Evolutionary conservation across 1,284 basidiomycete species (phyloP), one percentile per base, ranked within the genome.

Genomic region (Sanghuangporus weigelae): DNA sequence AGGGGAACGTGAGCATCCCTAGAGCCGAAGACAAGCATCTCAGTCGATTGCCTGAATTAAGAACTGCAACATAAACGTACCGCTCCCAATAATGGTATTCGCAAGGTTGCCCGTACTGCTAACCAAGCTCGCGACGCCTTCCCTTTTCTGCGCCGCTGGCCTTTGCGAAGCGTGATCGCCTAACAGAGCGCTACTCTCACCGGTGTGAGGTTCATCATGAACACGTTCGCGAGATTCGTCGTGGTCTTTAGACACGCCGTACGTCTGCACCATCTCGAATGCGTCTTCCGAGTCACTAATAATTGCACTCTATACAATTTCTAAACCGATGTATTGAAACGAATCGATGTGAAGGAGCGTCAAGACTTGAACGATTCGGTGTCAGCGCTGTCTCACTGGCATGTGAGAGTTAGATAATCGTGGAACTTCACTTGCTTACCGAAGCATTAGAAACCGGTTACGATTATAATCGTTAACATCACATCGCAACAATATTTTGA

Each of bases 41-140:
- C 35, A 19, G 67, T 46, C 59, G 35, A 66, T 48, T 68, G 14
- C 65, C 26, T 26, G 59, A 48, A 36, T 63, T n/a, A 40, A 63
- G 31, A 3, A 57, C 7, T 31, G 57, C 38, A 51, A n/a, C 14
- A 19, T 39, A 50, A 8, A 84, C 81, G 72, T 75, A 85, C 93
- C 93, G 63, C 90, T 93, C 14, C 93, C 93, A 70, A 95, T 90
- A 69, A 95, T 93, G 0, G 93, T 96, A 71, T 96, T 93, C 53
- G 86, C 79, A 60, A 95, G 77, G 71, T 95, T 95, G 67, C 89
- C 85, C 57, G 90, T 80, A 64, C 83, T 86, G 67, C 89, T 90
- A 26, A 79, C 69, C 38, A 92, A 73, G 51, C 76, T 83, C 31
- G 88, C 90, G 73, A 85, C 83, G 0, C 90, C 90, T 46, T 90